These are phyloP conservation scores for Silene conica DNA, from an alignment of 148 eudicot species.

Conservation along the genomic window DNA sequence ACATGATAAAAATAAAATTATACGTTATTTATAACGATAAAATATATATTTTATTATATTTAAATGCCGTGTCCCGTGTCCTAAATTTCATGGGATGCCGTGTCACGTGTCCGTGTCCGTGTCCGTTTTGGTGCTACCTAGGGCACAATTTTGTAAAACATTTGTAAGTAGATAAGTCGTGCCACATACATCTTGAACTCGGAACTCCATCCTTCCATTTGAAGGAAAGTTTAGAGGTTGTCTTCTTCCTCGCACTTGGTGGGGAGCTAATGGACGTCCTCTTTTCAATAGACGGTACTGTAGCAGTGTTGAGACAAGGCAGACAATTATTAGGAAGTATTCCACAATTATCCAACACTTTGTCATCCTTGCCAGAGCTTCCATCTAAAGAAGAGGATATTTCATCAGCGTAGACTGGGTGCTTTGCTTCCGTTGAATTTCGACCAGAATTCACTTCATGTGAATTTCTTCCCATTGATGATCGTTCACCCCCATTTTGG, in stretches of 20 bases:
- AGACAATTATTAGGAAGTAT: constrained; percentile 63
- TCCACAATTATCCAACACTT: constrained; percentile 69
- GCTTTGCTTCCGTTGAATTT: constrained; percentile 40
- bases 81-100: too few species aligned
- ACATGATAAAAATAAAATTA: too few species aligned
- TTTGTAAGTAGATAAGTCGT: neutral
- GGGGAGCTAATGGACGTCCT: constrained; percentile 64
- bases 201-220: constrained; percentile 83
- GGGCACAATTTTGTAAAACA: neutral
- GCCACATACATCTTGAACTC: constrained; percentile 32
- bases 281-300: constrained; percentile 62
- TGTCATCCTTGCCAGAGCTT: constrained; percentile 38
- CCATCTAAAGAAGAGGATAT: constrained; percentile 55
- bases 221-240: constrained; percentile 59
- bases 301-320: constrained; percentile 67
- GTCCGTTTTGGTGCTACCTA: too few species aligned
- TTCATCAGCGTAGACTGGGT: constrained; percentile 54
- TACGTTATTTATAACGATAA: too few species aligned
- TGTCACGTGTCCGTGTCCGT: too few species aligned
- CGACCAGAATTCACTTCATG: constrained; percentile 40
- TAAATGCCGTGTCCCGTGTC: too few species aligned
- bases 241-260: constrained; percentile 58
- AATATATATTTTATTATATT: too few species aligned
- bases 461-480: constrained; percentile 34
- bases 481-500: constrained; percentile 42